Evolutionary conservation across 495 filamentous ascomycete species (phyloP), one percentile per base, ranked within the genome.

Genomic region (Daldinia decipiens): DNA sequence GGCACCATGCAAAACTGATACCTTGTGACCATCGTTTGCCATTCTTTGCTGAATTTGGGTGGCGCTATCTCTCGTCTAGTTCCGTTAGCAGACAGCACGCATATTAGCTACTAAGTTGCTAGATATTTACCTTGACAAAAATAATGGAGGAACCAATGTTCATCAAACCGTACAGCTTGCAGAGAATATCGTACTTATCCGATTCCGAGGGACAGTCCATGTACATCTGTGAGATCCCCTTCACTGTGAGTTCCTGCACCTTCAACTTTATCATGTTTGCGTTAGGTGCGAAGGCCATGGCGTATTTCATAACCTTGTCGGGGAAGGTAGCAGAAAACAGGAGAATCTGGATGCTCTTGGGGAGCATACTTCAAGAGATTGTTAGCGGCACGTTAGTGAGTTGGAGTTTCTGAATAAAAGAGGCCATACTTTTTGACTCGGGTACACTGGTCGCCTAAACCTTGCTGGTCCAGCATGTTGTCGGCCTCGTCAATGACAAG

Each of bases 241-340:
- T 92, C 62, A 98, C 93, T 0, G 94, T 98, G 73, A 99, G 88
- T 75, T 98, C 94, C 72, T 96, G 89, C 47, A 93, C 90, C 70
- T 90, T 88, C 39, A 99, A 86, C 32, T 92, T 95, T 74, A 98
- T 92, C 74, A 93, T 84, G 80, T 97, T 96, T 19, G 95, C 90
- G 12, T 89, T 84, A 5, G 94, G 94, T 5, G 94, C 92, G 74
- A 94, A 98, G 55, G 82, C 83, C 31, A 83, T 79, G 5, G 95
- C 95, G 73, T 93, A 99, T 62, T 83, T 79, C 77, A 93, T 85
- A 19, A 99, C 94, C 54, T 92, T 85, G 2, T 90, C 83, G 0
- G 96, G 94, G 80, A 98, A 99, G 0, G 96, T 99, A 17, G 96
- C 96, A 15, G 95, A 98, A 81, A 99, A 98, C 11, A 99, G 88